These are phyloP conservation scores for Blastocladiella britannica DNA, from an alignment of 192 early-diverging fungal species.

Conservation along the genomic window DNA sequence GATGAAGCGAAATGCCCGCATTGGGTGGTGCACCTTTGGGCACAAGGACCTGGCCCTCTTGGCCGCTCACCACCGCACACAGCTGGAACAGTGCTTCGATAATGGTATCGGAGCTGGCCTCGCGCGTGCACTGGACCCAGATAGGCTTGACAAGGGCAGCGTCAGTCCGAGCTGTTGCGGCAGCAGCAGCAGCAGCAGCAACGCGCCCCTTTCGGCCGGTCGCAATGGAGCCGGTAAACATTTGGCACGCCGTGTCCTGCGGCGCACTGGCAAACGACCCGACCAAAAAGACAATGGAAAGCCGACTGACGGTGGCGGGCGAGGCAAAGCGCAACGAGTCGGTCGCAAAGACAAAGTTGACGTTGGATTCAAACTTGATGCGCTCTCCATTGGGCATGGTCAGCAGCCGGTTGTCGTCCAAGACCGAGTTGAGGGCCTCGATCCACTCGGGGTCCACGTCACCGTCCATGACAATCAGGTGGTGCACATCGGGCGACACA, in stretches of 20 bases:
- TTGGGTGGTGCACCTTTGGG: too few relatives aligned
- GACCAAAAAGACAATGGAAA: conserved; percentile 99
- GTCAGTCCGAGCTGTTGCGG: conserved; percentile 20
- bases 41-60: too few relatives aligned
- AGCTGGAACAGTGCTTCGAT: too few relatives aligned
- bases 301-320: conserved; percentile 89
- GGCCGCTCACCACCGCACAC: too few relatives aligned
- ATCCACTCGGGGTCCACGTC: conserved; percentile 99
- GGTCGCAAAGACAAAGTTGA: conserved; percentile 97
- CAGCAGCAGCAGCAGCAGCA: conserved; percentile 33
- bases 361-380: conserved; percentile 81
- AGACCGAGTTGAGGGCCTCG: conserved; percentile 89
- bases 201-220: conserved; percentile 51
- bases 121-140: conserved; percentile 94
- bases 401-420: conserved; percentile 93
- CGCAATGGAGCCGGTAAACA: conserved; percentile 63
- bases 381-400: conserved; percentile 98
- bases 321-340: conserved; percentile 95
- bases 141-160: conserved; percentile 70
- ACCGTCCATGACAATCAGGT: conserved; percentile 99
- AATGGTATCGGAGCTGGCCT: conserved; percentile 90
- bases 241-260: conserved; percentile 48
- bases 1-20: too few relatives aligned
- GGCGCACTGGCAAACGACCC: conserved; percentile 71
- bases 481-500: conserved; percentile 72